A percentile compares a stretch with the other conserved stretches of the same genome.
These are phyloP conservation scores for Sugiyamaella novakii DNA, from an alignment of 1,139 yeast genomes.

Conservation along the genomic window DNA sequence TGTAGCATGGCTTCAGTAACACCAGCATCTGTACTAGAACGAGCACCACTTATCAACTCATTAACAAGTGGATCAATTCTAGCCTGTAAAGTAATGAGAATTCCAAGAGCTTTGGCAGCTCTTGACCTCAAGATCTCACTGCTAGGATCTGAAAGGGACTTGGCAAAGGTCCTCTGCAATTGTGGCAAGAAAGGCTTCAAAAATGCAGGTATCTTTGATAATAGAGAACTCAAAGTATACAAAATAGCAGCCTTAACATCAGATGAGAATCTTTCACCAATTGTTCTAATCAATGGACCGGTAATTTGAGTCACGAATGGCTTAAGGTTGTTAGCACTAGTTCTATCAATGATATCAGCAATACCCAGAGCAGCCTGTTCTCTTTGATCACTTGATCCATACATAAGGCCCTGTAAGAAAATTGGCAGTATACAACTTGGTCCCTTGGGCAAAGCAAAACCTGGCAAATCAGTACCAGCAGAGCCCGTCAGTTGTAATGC, in stretches of 20 bases:
- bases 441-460: slow-evolving; percentile 79
- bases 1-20: slow-evolving; percentile 83
- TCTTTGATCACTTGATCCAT: slow-evolving; percentile 82
- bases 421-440: slow-evolving; percentile 87
- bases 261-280: slow-evolving; percentile 90
- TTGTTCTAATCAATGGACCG: slow-evolving; percentile 97
- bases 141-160: slow-evolving; percentile 75
- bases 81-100: slow-evolving; percentile 85
- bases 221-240: slow-evolving; percentile 74
- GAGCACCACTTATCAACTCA: slow-evolving; percentile 78
- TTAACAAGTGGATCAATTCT: slow-evolving; percentile 90
- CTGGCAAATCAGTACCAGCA: slow-evolving; percentile 67
- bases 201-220: slow-evolving; percentile 84
- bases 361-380: slow-evolving; percentile 87
- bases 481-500: slow-evolving; percentile 69
- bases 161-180: slow-evolving; percentile 93
- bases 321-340: slow-evolving; percentile 78
- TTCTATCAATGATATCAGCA: slow-evolving; percentile 82
- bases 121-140: slow-evolving; percentile 68
- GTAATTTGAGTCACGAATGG: slow-evolving; percentile 92
- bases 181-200: slow-evolving; percentile 97
- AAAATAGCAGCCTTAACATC: slow-evolving; percentile 92
- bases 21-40: slow-evolving; percentile 58
- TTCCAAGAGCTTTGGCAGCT: slow-evolving; percentile 90
- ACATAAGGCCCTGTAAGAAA: slow-evolving; percentile 93